These are phyloP conservation scores for Geosmithia morbida DNA, from an alignment of 2,329 filamentous ascomycete species.

Conservation along the genomic window DNA sequence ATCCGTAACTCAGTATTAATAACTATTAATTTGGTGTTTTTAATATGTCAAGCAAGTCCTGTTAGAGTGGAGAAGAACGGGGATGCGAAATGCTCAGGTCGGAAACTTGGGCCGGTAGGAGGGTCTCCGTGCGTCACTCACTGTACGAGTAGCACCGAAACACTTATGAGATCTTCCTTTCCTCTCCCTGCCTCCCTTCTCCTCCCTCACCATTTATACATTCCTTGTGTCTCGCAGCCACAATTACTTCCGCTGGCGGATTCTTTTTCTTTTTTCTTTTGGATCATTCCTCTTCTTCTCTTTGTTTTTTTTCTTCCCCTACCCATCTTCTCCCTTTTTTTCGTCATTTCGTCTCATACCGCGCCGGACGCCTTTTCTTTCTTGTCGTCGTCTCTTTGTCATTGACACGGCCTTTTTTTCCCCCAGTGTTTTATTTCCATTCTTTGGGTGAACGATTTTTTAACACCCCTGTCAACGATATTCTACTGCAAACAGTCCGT, in stretches of 20 bases:
- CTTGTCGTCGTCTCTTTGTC: not conserved
- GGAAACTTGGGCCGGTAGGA: not conserved
- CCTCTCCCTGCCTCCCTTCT: not conserved
- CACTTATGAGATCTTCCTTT: not conserved
- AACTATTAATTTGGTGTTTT: no score
- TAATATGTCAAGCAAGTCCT: no score
- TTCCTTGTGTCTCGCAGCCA: conserved; percentile 4
- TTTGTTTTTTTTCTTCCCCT: conserved; percentile 2
- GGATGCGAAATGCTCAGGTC: no score
- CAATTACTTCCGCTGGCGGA: conserved; percentile 1
- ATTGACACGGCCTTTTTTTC: not conserved
- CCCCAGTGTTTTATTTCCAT: not conserved
- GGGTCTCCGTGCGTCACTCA: not conserved
- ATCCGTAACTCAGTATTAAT: no score
- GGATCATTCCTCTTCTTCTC: not conserved
- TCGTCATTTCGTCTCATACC: not conserved
- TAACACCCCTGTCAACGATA: not conserved
- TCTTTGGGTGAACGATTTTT: not conserved
- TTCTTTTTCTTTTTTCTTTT: conserved; percentile 2
- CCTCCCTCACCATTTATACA: not conserved
- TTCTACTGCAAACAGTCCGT: not conserved
- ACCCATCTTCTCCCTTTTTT: not conserved
- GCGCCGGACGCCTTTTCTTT: not conserved
- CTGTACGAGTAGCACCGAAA: not conserved
- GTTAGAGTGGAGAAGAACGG: no score